Conservation (phyloP, 352 stramenopile species). For the Globisporangium carolinianum region DNA sequence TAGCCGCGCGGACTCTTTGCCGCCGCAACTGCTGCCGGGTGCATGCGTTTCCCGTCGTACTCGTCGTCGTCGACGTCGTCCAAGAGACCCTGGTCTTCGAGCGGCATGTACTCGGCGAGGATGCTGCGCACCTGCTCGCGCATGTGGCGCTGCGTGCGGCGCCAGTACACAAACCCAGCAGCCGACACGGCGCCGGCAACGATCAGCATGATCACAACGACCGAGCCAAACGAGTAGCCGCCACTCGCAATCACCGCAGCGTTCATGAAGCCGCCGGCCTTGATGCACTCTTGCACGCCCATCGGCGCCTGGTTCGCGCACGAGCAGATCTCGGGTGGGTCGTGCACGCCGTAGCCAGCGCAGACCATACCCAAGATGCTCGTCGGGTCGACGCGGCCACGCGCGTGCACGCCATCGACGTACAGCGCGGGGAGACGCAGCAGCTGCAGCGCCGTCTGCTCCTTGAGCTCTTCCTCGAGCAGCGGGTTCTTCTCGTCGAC, state of each 20-base stretch:
- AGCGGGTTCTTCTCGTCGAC: conserved; percentile 85
- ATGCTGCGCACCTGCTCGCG: conserved; percentile 94
- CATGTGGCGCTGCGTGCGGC: conserved; percentile 91
- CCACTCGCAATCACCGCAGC: conserved; percentile 37
- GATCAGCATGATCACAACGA: conserved; percentile 81
- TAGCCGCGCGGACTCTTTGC: conserved; percentile 82
- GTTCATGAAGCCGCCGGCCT: conserved; percentile 62
- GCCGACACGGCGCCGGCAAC: conserved; percentile 68
- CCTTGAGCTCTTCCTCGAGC: conserved; percentile 86
- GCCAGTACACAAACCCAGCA: conserved; percentile 87
- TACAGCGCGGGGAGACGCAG: conserved; percentile 91
- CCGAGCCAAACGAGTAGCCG: conserved; percentile 75
- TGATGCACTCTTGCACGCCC: conserved; percentile 59
- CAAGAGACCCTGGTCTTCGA: conserved; percentile 82
- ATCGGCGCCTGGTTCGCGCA: conserved; percentile 64
- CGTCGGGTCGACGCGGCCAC: conserved; percentile 85
- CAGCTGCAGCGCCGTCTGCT: conserved; percentile 88
- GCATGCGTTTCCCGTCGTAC: conserved; percentile 49
- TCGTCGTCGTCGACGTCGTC: conserved; percentile 62
- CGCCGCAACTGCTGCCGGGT: conserved; percentile 58
- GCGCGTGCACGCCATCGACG: conserved; percentile 92
- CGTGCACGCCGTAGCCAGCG: conserved; percentile 69
- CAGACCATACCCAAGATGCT: conserved; percentile 86
- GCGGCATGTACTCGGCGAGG: conserved; percentile 95
- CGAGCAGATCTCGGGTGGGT: conserved; percentile 72